Base-by-base conservation (phyloP, 2,329 filamentous ascomycete genomes). In the Fusarium floridanum region DNA sequence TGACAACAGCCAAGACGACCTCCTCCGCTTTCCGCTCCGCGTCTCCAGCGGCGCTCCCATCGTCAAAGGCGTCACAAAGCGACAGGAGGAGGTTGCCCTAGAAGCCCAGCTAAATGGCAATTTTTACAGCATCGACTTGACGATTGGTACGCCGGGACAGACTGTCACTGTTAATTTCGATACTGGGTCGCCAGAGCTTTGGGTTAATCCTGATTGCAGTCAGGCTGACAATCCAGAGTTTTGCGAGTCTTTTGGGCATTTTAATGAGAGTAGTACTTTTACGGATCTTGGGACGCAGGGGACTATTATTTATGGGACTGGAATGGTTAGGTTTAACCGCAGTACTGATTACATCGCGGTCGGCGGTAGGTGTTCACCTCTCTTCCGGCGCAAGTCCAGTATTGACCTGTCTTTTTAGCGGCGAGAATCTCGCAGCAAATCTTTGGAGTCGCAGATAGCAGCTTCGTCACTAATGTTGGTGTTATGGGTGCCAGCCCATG, bases 131-230 rank as follows among this genome's bases (percentile, higher is more conserved):
- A 82, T 85, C 59, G 81, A 84, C 20, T 67, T 86, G 36, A 68
- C 71, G 16, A 75, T 86, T 37, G 84, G 84, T 10, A 84, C 81
- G 0, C 84, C 84, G 5, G 78, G 79, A 3, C 83, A 85, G 65
- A 66, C 73, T 5, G 82, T 85, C 48, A 82, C 78, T 22, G 82
- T 85, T 68, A 80, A 83, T 67, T 80, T 86, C 53, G 84, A 86
- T 67, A 85, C 84, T 1, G 83, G 83, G 9, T 85, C 84, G 2
- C 77, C 80, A 4, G 84, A 85, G 72, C 79, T 85, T 6, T 86
- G 84, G 84, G 82, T 86, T 34, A 84, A 85, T 65, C 84, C 84
- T 8, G 76, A 80, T 14, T 86, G 84, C 69, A 73, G 72, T 59
- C 81, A 81, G 45, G 76, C 82, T 1, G 60, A 68, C 6, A 76